Evolutionary conservation across 345 rosid genomes (phyloP).

Genomic region (Sapria himalayana): DNA sequence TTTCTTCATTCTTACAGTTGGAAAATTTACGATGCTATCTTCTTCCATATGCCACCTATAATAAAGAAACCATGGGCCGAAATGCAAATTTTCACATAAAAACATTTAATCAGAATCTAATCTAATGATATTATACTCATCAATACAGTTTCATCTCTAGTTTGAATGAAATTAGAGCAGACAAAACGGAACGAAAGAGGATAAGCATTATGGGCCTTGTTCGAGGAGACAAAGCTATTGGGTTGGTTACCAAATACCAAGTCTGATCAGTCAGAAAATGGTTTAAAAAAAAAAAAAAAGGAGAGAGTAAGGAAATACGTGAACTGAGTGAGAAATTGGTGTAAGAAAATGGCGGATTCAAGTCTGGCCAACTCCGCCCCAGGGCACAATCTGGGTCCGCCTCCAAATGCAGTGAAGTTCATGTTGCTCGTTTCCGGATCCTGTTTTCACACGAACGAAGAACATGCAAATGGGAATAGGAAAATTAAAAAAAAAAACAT

Average conservation of each 20-base stretch:
- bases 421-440: conserved; percentile 30
- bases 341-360: conserved; percentile 74
- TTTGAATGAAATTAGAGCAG: no score
- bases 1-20: conserved; percentile 78
- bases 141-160: no score
- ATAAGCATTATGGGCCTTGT: no score
- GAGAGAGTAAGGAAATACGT: conserved; percentile 24
- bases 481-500: neutral
- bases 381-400: conserved; percentile 90
- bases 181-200: no score
- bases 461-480: neutral
- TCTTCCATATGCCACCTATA: conserved; percentile 81
- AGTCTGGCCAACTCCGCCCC: conserved; percentile 89
- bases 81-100: no score
- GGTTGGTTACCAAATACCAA: no score
- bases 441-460: conserved; percentile 13
- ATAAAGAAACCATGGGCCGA: neutral
- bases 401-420: conserved; percentile 86
- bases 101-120: no score
- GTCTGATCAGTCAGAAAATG: no score
- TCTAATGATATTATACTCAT: no score
- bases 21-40: conserved; percentile 66
- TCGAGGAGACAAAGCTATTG: no score
- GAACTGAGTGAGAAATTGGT: conserved; percentile 66
- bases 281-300: neutral